A percentile compares a stretch with the other conserved stretches of the same genome.
Conservation (phyloP, 1,284 basidiomycete genomes). For the Austroboletus olivaceoglutinosus region DNA sequence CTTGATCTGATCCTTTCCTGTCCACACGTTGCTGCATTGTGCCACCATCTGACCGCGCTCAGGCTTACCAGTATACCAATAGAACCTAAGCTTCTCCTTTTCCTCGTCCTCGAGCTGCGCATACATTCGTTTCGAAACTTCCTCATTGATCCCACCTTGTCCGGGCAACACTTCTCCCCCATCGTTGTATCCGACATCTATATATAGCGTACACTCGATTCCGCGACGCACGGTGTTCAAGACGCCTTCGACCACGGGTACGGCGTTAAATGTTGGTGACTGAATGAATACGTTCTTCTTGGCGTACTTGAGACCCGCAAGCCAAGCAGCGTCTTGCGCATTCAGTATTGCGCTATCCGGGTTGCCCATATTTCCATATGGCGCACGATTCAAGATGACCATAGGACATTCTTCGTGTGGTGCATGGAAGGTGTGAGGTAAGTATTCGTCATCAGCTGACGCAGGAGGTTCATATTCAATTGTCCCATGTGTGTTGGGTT, state of each 20-base stretch:
- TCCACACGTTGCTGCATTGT: slow-evolving; percentile 27
- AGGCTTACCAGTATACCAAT: slow-evolving; percentile 54
- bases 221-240: slow-evolving; percentile 66
- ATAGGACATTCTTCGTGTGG: slow-evolving; percentile 68
- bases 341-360: slow-evolving; percentile 48
- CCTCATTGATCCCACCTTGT: slow-evolving; percentile 80
- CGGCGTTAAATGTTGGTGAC: slow-evolving; percentile 75
- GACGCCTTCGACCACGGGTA: slow-evolving; percentile 63
- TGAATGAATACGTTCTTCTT: slow-evolving; percentile 73
- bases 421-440: slow-evolving; percentile 50
- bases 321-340: slow-evolving; percentile 76
- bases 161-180: slow-evolving; percentile 71
- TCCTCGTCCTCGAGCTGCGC: slow-evolving; percentile 50
- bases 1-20: slow-evolving; percentile 66
- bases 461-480: slow-evolving; percentile 27
- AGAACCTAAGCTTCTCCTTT: slow-evolving; percentile 59
- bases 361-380: slow-evolving; percentile 48
- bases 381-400: slow-evolving; percentile 68
- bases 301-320: slow-evolving; percentile 69
- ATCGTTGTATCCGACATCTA: slow-evolving; percentile 72
- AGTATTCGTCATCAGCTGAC: slow-evolving; percentile 35
- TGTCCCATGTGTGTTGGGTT: slow-evolving; percentile 35
- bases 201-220: slow-evolving; percentile 62
- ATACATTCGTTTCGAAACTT: slow-evolving; percentile 69
- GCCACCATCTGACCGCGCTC: not conserved